Percentiles rank a stretch among this genome's conserved stretches.
phyloP scores from a whole-genome alignment of 345 rosid genomes.

The Melaleuca quinquenervia region DNA sequence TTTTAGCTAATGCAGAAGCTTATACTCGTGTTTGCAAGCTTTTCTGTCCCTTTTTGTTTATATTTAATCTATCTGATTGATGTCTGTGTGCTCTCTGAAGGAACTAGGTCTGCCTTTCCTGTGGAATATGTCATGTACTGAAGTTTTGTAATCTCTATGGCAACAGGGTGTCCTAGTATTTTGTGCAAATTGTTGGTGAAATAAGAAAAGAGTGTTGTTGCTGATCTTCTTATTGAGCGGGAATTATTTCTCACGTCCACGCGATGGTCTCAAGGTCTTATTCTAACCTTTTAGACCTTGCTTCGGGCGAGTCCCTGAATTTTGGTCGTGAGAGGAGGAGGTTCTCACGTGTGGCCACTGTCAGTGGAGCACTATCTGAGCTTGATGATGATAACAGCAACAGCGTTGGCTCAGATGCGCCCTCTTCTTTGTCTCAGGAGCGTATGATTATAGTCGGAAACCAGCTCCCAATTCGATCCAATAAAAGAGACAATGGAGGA shows the following conservation, averaged over 20 bases:
- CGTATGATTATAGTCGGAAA: conserved; percentile 85
- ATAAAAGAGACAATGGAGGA: conserved; percentile 34
- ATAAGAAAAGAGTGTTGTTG: not conserved
- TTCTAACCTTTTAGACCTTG: conserved; percentile 88
- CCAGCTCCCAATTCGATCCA: conserved; percentile 79
- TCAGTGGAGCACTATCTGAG: conserved; percentile 74
- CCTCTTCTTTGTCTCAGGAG: conserved; percentile 66
- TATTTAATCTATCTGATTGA: not conserved
- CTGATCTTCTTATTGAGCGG: not conserved
- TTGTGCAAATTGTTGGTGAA: not conserved
- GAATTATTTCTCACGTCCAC: not conserved
- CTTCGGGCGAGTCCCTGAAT: conserved; percentile 50
- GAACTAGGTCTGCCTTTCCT: not conserved
- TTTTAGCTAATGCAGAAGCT: not conserved
- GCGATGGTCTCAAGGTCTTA: conserved; percentile 83
- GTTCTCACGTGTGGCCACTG: conserved; percentile 87
- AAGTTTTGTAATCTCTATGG: not conserved
- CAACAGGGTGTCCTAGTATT: not conserved
- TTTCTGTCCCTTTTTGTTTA: not conserved
- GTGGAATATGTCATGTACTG: not conserved
- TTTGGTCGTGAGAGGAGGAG: conserved; percentile 61
- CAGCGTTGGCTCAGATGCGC: conserved; percentile 78
- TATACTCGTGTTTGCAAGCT: not conserved
- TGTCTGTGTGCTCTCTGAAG: not conserved
- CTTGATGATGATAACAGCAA: conserved; percentile 65